Evolutionary conservation across 1,284 basidiomycete species (phyloP).

Genomic region (Chalciporus sp.): DNA sequence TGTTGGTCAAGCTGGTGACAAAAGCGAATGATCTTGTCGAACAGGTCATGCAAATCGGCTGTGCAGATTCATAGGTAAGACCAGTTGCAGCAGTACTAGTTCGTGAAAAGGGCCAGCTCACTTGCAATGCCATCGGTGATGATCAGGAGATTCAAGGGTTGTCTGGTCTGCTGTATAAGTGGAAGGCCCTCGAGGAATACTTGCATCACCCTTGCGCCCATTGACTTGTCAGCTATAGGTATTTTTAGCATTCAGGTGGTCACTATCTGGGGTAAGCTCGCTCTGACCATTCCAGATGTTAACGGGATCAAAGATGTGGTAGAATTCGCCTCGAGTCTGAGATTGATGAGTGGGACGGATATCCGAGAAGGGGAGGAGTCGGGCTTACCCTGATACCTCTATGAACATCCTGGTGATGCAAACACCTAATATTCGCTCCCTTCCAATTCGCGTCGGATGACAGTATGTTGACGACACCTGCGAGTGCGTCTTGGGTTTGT

Average conservation of each 20-base stretch:
- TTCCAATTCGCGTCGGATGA: constrained; percentile 18
- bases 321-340: constrained; percentile 24
- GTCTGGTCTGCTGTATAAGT: constrained; percentile 5
- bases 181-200: constrained; percentile 22
- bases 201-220: constrained; percentile 20
- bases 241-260: not conserved
- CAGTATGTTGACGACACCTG: constrained; percentile 17
- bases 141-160: constrained; percentile 22
- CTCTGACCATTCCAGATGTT: constrained; percentile 22
- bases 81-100: not conserved
- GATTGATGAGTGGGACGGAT: not conserved
- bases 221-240: constrained; percentile 17
- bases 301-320: constrained; percentile 26
- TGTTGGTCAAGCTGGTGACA: constrained; percentile 13
- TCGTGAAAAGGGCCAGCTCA: constrained; percentile 7
- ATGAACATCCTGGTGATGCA: constrained; percentile 11
- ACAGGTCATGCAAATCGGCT: constrained; percentile 22
- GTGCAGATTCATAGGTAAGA: not conserved
- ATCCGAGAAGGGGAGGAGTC: not conserved
- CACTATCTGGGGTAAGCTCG: not conserved
- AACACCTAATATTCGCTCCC: constrained; percentile 25
- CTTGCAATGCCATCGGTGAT: constrained; percentile 27
- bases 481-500: constrained; percentile 25
- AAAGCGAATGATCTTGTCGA: constrained; percentile 15
- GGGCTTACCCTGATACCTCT: constrained; percentile 16